Conservation (phyloP, 202 grass and related monocot species). For the Alloteropsis angusta region DNA sequence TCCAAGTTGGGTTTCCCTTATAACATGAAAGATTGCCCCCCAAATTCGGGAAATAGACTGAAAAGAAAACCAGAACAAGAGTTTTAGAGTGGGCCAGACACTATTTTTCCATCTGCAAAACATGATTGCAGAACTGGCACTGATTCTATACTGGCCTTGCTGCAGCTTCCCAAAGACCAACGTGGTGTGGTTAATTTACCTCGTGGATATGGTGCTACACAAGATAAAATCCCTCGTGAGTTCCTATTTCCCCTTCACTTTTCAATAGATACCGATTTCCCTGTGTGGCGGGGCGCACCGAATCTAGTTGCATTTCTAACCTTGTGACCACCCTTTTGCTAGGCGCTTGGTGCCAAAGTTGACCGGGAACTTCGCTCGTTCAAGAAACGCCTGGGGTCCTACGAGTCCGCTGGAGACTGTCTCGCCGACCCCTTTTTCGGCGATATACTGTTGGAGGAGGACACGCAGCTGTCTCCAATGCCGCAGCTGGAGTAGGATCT, state of each 20-base stretch:
- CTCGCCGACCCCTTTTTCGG: constrained; percentile 64
- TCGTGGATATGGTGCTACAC: constrained; percentile 63
- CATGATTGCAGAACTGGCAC: neutral
- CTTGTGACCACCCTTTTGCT: neutral
- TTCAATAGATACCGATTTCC: neutral
- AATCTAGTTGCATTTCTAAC: constrained; percentile 5
- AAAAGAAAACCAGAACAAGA: neutral
- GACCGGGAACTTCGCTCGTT: constrained; percentile 74
- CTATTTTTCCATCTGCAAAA: neutral
- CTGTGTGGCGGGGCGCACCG: neutral
- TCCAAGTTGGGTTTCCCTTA: neutral
- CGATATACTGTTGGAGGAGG: constrained; percentile 31
- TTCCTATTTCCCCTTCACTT: constrained; percentile 5
- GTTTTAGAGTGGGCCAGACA: neutral
- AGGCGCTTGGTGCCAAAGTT: constrained; percentile 47
- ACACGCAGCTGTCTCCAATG: neutral
- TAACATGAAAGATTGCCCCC: neutral
- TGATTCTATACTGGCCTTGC: neutral
- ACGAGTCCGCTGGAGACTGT: constrained; percentile 50
- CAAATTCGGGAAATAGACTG: neutral
- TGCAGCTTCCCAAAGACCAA: constrained; percentile 90
- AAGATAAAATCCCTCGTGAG: constrained; percentile 69
- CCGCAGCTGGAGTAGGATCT: neutral
- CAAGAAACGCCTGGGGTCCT: constrained; percentile 62
- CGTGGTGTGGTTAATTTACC: constrained; percentile 83